Evolutionary conservation across 805 yeast genomes (phyloP), one percentile per base, ranked within the genome.

Genomic region (Myxozyma neotropica): DNA sequence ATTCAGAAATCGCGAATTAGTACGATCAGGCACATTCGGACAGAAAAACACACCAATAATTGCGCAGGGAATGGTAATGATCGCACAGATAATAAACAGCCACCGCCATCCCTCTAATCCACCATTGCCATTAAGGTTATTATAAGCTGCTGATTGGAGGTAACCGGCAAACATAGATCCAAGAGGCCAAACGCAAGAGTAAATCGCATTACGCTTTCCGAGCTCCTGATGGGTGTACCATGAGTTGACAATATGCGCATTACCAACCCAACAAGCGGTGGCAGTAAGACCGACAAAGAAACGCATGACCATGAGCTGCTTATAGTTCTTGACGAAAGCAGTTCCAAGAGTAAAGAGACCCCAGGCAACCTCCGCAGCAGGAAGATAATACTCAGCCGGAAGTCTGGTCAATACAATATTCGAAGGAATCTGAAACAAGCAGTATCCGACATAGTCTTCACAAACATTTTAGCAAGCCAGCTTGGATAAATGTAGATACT

Each of bases 31-130:
- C 17, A 87, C 85, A 53, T 89, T 90, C 6, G 90, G 91, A 58
- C 84, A 73, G 68, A 77, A 66, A 67, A 80, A 81, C 56, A 78
- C 76, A 0, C 87, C 88, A 53, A 82, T 62, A 7, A 86, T 5
- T 6, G 86, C 87, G 44, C 86, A 81, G 1, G 78, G 82, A 29
- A 85, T 68, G 4, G 86, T 82, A 48, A 87, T 79, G 51, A 82
- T 68, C 13, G 86, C 85, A 69, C 85, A 88, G 62, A 86, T 78
- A 45, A 87, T 81, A 68, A 84, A 86, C 67, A 84, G 81, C 90
- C 90, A 87, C 75, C 85, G 78, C 90, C 90, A 87, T 13, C 88
- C 84, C 6, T 77, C 78, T 13, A 81, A 72, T 0, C 89, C 89
- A 46, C 71, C 68, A 8, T 68, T 73, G 35, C 86, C 88, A 55